phyloP scores from a whole-genome alignment of 2,329 filamentous ascomycete genomes.

The Amylocarpus encephaloides region DNA sequence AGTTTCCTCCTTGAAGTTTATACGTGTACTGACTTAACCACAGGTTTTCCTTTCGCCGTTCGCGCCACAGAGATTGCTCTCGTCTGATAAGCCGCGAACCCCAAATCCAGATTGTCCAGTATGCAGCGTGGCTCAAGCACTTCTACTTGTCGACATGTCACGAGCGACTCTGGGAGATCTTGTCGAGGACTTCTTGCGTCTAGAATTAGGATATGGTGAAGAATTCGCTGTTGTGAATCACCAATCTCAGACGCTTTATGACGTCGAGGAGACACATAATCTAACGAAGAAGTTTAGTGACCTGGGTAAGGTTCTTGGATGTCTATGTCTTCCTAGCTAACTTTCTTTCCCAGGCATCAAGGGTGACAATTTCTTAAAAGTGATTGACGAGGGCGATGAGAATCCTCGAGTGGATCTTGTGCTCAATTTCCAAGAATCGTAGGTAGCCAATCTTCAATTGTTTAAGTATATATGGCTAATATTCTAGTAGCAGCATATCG shows the following conservation, averaged over 20 bases:
- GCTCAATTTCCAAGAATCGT: constrained; percentile 60
- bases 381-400: constrained; percentile 75
- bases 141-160: constrained; percentile 60
- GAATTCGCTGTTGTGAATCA: constrained; percentile 69
- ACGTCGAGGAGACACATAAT: constrained; percentile 83
- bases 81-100: constrained; percentile 46
- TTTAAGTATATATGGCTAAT: constrained; percentile 7
- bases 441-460: constrained; percentile 28
- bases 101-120: constrained; percentile 81
- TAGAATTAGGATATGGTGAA: constrained; percentile 68
- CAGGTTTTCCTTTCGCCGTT: constrained; percentile 75
- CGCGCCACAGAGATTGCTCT: constrained; percentile 50
- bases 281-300: constrained; percentile 72
- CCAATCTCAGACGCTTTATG: constrained; percentile 74
- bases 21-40: background rate
- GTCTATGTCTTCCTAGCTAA: constrained; percentile 19
- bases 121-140: constrained; percentile 68
- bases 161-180: constrained; percentile 72
- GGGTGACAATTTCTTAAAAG: constrained; percentile 68
- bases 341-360: constrained; percentile 49
- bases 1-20: too few species aligned
- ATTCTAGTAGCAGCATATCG: constrained; percentile 22
- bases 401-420: constrained; percentile 74
- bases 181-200: constrained; percentile 65
- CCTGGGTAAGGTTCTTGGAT: constrained; percentile 46